Percentiles rank a stretch among this genome's conserved stretches.
Evolutionary conservation across 1,284 basidiomycete genomes (phyloP).

Genomic region (Trametes pubescens): DNA sequence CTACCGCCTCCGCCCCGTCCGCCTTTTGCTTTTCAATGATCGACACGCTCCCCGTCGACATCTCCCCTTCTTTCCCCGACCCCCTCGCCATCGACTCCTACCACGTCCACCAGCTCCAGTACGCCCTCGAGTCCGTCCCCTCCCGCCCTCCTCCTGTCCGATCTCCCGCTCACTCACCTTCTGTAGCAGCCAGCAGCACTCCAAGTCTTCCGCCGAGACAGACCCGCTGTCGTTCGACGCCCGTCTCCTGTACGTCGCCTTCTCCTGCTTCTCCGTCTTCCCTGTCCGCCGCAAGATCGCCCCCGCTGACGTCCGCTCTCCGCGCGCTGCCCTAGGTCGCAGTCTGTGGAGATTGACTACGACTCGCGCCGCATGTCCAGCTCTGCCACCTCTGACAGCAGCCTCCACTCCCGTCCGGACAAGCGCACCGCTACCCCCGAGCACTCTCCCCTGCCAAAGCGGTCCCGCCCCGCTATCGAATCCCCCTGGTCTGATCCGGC

Average conservation of each 20-base stretch:
- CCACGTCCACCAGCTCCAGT: constrained; percentile 70
- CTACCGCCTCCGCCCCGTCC: constrained; percentile 34
- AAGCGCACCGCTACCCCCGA: constrained; percentile 64
- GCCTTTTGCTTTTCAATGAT: constrained; percentile 39
- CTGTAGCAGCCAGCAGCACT: constrained; percentile 18
- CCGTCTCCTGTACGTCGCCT: constrained; percentile 33
- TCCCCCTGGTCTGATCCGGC: constrained; percentile 52
- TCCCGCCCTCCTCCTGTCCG: constrained; percentile 12
- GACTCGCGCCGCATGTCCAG: constrained; percentile 47
- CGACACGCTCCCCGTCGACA: constrained; percentile 45
- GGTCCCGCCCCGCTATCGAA: constrained; percentile 44
- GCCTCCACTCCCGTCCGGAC: constrained; percentile 61
- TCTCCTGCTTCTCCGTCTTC: constrained; percentile 47
- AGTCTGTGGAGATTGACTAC: constrained; percentile 49
- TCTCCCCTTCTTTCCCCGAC: constrained; percentile 41
- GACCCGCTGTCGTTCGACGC: constrained; percentile 36
- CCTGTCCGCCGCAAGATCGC: constrained; percentile 23
- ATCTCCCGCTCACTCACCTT: constrained; percentile 4
- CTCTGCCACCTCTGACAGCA: constrained; percentile 63
- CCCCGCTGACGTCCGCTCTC: constrained; percentile 34
- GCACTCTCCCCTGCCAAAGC: constrained; percentile 60
- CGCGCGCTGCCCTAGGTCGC: constrained; percentile 28
- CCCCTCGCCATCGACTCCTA: constrained; percentile 65
- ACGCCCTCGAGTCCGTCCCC: constrained; percentile 47
- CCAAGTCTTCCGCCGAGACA: constrained; percentile 25